Evolutionary conservation across 345 rosid genomes (phyloP), one percentile per base, ranked within the genome.

Genomic region (Eucalyptus marginata): DNA sequence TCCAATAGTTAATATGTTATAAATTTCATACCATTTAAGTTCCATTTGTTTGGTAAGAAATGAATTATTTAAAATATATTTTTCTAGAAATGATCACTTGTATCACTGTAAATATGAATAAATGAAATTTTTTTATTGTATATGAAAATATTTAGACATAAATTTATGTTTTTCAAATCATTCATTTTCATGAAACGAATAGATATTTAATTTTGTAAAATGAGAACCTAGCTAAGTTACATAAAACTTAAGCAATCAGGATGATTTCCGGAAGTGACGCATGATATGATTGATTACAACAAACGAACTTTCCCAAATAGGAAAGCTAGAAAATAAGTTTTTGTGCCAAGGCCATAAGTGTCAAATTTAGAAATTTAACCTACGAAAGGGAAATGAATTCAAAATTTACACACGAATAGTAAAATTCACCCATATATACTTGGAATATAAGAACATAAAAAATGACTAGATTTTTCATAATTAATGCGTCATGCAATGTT

Each of bases 131-230:
- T 58, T 2, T 59, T 24, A 59, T 59, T 12, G 16, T 59, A 59
- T 27, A 59, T 59, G 6, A 56, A 56, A 56, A 24, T 56, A 56
- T 56, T 56, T 56, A 10, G 12, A 56, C 3, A 56, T 27, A 59
- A 59, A 56, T 10, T 24, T 22, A 56, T 56, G 5, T 27, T 12
- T 27, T 59, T 12, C 31, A 27, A 59, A 59, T 59, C 2, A 59
- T 59, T 59, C 7, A 27, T 59, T 27, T 12, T 29, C 31, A 2
- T 6, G 8, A 27, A 1, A 13, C 0, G 0, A 56, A 56, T 10
- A 22, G 3, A 56, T 5, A 22, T 4, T 24, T 22, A 56, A 29
- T 59, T 6, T 59, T 12, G 33, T 59, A 27, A 59, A 59, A 27
- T 27, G n/a, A 59, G 31, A 59, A 12, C 4, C 15, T 59, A 59